Evolutionary conservation across 306 rosid genomes (phyloP), one percentile per base, ranked within the genome.

Genomic region (Vigna mungo): DNA sequence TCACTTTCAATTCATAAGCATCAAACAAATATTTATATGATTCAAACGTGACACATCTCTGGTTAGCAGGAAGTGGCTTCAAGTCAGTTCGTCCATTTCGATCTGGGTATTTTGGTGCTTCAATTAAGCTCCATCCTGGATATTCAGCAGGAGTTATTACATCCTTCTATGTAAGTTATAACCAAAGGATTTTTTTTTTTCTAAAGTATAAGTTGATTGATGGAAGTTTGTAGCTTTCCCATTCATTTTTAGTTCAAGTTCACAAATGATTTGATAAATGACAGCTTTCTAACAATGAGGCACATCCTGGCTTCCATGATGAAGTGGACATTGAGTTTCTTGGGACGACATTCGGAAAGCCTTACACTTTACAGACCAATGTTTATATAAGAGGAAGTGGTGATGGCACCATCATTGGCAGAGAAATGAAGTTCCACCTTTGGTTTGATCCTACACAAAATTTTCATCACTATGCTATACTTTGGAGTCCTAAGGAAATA

Each of bases 81-180:
- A 95, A 95, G 62, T 95, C 97, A 11, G 83, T 82, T 67, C 85
- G 87, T n/a, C 92, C 97, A 70, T 95, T 88, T 83, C 86, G 97
- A 81, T 92, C 97, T 0, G 99, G 99, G 1, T 95, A 95, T 87
- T 95, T 95, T 71, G 96, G 97, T 56, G 84, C 93, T 83, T 84
- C 90, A 43, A 95, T 95, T 51, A 92, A 90, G 88, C 93, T 95
- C 37, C 97, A 95, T 52, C 89, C 97, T 61, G 98, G 98, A 56
- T 95, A 95, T 25, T 92, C 98, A 54, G 98, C 98, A 39, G 98
- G 98, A 83, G 98, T 95, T 68, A 95, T 95, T 61, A 95, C 98
- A 76, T 82, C 98, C 61, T 90, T 95, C 80, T 95, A 95, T 84
- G 98, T 95, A 81, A 84, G 91, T 74, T 56, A 67, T 44, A 52